phyloP scores from a whole-genome alignment of 139 green algal species.

The Chlamydomonas schloesseri region DNA sequence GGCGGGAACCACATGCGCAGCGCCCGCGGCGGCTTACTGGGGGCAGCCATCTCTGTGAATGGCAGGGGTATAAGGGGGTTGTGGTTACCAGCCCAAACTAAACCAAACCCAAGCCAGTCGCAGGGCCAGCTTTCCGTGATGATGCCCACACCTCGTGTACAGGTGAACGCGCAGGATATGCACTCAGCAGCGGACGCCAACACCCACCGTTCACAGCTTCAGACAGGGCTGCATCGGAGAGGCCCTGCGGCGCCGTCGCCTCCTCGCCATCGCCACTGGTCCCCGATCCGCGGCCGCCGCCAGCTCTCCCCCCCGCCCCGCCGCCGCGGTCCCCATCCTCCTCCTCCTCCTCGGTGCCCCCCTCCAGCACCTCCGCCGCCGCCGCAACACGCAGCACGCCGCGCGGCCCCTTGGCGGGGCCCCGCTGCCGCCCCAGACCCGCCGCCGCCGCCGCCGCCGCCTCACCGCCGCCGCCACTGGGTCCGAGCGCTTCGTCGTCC shows the following conservation, averaged over 20 bases:
- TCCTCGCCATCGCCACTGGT: neutral
- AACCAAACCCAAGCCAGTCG: too few species aligned
- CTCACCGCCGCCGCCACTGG: neutral
- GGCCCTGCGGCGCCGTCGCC: neutral
- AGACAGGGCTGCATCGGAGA: constrained; percentile 29
- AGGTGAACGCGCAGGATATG: too few species aligned
- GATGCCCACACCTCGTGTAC: too few species aligned
- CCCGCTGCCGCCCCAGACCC: neutral
- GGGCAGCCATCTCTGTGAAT: neutral
- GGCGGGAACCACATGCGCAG: constrained; percentile 33
- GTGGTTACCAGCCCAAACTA: too few species aligned
- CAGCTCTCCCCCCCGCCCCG: too few species aligned
- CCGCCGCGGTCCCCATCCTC: too few species aligned
- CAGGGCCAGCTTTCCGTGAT: too few species aligned
- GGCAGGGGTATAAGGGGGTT: neutral
- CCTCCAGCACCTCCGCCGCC: neutral
- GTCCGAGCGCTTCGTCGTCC: neutral
- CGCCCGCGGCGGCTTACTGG: neutral
- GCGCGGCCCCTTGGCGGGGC: neutral
- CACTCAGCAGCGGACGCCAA: too few species aligned
- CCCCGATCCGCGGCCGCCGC: too few species aligned
- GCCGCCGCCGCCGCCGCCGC: neutral
- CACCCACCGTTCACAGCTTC: constrained; percentile 12
- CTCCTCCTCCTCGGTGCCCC: neutral
- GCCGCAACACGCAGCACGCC: constrained; percentile 20